These are phyloP conservation scores for Vitis hybrid DNA, from an alignment of 177 flowering plant species.

Conservation along the genomic window DNA sequence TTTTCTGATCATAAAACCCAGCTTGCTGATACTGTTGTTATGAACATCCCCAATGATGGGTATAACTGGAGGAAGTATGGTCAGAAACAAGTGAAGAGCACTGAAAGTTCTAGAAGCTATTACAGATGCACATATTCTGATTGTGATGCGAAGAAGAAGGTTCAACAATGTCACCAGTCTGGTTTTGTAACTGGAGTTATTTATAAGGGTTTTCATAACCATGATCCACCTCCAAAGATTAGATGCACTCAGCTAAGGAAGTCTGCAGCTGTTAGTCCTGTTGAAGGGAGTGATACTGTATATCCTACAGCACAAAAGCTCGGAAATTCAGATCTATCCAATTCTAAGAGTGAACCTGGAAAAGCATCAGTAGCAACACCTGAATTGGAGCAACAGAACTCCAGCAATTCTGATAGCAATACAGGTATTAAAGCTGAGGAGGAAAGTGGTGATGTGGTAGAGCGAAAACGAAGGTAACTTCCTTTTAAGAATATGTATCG, in stretches of 20 bases:
- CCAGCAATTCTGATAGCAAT: constrained; percentile 24
- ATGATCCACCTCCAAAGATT: constrained; percentile 71
- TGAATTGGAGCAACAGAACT: constrained; percentile 31
- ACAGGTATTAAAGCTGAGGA: constrained; percentile 27
- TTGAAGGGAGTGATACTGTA: constrained; percentile 15
- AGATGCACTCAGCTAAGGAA: constrained; percentile 38
- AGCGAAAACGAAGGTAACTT: constrained; percentile 52
- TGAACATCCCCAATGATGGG: constrained; percentile 63
- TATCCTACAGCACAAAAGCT: constrained; percentile 22
- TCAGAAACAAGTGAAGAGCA: constrained; percentile 85
- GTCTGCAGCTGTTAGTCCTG: constrained; percentile 27
- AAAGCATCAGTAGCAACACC: constrained; percentile 12
- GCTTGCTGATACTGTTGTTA: constrained; percentile 28
- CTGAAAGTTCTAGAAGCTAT: constrained; percentile 79
- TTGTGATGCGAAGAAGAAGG: constrained; percentile 70
- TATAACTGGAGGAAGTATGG: constrained; percentile 97
- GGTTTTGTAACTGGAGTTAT: constrained; percentile 57
- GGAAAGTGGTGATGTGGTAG: constrained; percentile 38
- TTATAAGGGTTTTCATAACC: constrained; percentile 75
- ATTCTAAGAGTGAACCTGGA: constrained; percentile 23
- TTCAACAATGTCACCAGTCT: constrained; percentile 56
- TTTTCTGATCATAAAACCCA: constrained; percentile 23
- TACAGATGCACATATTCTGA: constrained; percentile 73
- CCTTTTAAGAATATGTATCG: background rate
- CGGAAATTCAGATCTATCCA: constrained; percentile 30